These are phyloP conservation scores for Juncus inflexus DNA, from an alignment of 176 grass and related monocot species.

Conservation along the genomic window DNA sequence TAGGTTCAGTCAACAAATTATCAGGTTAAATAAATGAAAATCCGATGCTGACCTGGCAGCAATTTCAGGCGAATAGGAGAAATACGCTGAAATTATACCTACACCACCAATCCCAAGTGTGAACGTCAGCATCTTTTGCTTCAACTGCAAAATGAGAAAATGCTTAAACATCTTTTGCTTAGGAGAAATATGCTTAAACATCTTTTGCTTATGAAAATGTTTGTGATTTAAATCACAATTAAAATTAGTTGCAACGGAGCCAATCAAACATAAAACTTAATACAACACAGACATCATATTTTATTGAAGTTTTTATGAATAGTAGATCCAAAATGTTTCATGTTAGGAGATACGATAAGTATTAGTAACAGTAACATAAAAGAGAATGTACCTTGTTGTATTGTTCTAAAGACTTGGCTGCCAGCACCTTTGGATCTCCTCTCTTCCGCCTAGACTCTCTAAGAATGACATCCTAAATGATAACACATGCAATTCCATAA, in stretches of 20 bases:
- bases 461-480: slow-evolving; percentile 75
- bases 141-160: slow-evolving; percentile 63
- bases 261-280: not conserved
- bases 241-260: not conserved
- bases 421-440: slow-evolving; percentile 66
- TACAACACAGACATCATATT: not conserved
- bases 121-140: slow-evolving; percentile 63
- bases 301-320: not conserved
- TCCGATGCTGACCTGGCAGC: slow-evolving; percentile 54
- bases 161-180: too few species aligned
- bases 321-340: not conserved
- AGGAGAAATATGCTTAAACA: too few species aligned
- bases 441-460: slow-evolving; percentile 57
- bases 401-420: slow-evolving; percentile 48
- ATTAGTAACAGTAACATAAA: too few species aligned
- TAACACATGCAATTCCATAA: not conserved
- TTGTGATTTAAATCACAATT: slow-evolving; percentile 13
- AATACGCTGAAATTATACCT: slow-evolving; percentile 78
- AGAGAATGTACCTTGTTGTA: slow-evolving; percentile 62
- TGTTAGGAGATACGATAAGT: not conserved
- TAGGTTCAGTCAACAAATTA: too few species aligned
- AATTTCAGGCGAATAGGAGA: slow-evolving; percentile 91
- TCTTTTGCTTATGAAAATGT: slow-evolving; percentile 10
- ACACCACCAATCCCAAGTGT: slow-evolving; percentile 76
- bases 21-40: not conserved